Evolutionary conservation across 331 rosid species (phyloP), one percentile per base, ranked within the genome.

Genomic region (Prunus yedoensis): DNA sequence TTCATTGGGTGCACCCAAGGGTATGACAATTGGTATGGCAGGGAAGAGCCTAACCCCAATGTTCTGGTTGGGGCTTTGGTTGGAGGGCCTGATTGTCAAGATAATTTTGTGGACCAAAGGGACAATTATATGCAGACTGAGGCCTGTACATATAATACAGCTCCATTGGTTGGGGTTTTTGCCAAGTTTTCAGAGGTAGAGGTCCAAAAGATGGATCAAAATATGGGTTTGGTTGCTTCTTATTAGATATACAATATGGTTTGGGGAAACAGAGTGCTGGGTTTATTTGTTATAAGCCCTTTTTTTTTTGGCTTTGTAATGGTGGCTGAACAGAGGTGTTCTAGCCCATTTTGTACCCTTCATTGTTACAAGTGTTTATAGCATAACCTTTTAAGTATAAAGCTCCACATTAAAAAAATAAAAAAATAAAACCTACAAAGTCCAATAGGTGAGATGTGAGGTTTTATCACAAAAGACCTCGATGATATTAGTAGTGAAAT

Each of bases 1-100:
- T 95, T 92, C 81, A 92, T 95, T 23, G 99, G 98, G 23, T 95
- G 99, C 75, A 95, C 96, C 1, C 99, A 95, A 79, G 99, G 99
- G 69, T 95, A 95, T 83, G 99, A 95, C 68, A 79, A 81, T 45
- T 95, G 99, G 98, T 95, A 91, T 49, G 80, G 83, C 10, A 78
- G 78, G 43, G 76, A 68, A 0, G 89, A 35, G 25, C 81, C 87
- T 30, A 95, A 95, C 45, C 98, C 97, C 16, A 95, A 92, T 56
- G 84, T 87, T 70, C 43, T 95, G 23, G 88, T 92, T 45, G 99
- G 99, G 71, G 98, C 99, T 15, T 73, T 95, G 79, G 99, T 95
- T 16, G 99, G 99, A 28, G 99, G 99, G 3, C 99, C 99, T 10
- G 94, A 95, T 87, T 70, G 63, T 18, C 21, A 86, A n/a, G 99